Percentiles rank a stretch among this genome's conserved stretches.
Evolutionary conservation across 495 filamentous ascomycete species (phyloP).

Genomic region (Hypoxylon fuscum): DNA sequence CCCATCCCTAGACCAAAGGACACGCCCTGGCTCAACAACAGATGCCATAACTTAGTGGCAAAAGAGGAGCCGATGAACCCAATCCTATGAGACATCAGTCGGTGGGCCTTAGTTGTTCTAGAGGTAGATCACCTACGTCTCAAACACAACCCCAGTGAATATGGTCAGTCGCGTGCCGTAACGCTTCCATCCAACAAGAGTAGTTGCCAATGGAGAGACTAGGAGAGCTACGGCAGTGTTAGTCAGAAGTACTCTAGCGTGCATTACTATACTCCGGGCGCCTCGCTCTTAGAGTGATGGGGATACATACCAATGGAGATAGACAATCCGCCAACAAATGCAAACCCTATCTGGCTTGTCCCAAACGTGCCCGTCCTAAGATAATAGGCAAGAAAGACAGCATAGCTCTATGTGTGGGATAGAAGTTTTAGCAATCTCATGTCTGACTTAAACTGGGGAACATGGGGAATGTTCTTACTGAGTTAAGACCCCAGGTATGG

Average conservation of each 20-base stretch:
- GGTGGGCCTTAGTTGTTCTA: not conserved
- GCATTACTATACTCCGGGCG: not conserved
- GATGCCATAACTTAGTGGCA: constrained; percentile 73
- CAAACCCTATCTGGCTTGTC: constrained; percentile 68
- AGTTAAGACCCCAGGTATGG: constrained; percentile 69
- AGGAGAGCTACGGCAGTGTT: constrained; percentile 64
- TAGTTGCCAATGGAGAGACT: constrained; percentile 71
- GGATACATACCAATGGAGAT: constrained; percentile 60
- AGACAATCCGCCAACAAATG: constrained; percentile 77
- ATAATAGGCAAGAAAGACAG: constrained; percentile 78
- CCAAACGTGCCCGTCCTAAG: constrained; percentile 67
- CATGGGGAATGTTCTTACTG: constrained; percentile 46
- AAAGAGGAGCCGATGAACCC: constrained; percentile 74
- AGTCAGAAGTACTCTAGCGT: constrained; percentile 47
- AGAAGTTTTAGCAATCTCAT: constrained; percentile 7
- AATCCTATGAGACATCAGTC: constrained; percentile 32
- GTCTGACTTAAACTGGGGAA: not conserved
- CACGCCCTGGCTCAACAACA: constrained; percentile 79
- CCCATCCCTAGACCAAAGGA: constrained; percentile 80
- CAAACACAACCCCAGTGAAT: constrained; percentile 66
- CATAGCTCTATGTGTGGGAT: constrained; percentile 60
- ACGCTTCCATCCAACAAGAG: constrained; percentile 58
- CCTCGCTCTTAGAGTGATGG: not conserved
- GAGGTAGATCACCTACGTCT: constrained; percentile 53
- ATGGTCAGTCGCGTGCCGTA: constrained; percentile 66